phyloP scores from a whole-genome alignment of 768 basidiomycete species.

The Trametes cingulata region DNA sequence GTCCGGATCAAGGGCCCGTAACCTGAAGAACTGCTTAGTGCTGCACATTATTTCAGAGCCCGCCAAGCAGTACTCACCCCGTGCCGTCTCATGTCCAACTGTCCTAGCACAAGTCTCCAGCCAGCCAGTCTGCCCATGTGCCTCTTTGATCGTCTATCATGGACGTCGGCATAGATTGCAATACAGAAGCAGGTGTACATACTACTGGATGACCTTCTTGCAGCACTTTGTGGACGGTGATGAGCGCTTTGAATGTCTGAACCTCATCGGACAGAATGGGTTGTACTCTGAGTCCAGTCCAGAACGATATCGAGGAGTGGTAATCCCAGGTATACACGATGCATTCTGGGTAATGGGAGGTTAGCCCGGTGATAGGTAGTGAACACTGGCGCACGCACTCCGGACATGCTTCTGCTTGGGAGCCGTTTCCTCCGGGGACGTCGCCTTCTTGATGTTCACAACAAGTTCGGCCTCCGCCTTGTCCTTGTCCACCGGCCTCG shows the following conservation, averaged over 20 bases:
- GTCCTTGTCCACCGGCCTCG: slow-evolving; percentile 97
- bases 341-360: slow-evolving; percentile 59
- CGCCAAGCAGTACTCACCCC: slow-evolving; percentile 50
- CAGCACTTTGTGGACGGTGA: slow-evolving; percentile 95
- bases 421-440: slow-evolving; percentile 90
- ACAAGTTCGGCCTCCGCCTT: slow-evolving; percentile 94
- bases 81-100: slow-evolving; percentile 72
- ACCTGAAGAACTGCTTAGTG: slow-evolving; percentile 46
- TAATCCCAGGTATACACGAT: slow-evolving; percentile 99
- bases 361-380: background rate
- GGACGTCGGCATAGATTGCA: slow-evolving; percentile 14
- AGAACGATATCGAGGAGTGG: slow-evolving; percentile 95
- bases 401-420: slow-evolving; percentile 99
- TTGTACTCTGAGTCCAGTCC: slow-evolving; percentile 95
- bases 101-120: slow-evolving; percentile 95
- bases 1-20: slow-evolving; percentile 92
- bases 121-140: slow-evolving; percentile 96
- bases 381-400: slow-evolving; percentile 59
- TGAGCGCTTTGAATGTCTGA: slow-evolving; percentile 97
- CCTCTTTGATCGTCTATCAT: slow-evolving; percentile 91
- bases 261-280: slow-evolving; percentile 97
- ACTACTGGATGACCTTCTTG: slow-evolving; percentile 98
- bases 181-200: slow-evolving; percentile 26
- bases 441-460: slow-evolving; percentile 98
- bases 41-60: background rate